Conservation (phyloP, 164 flowering plant species). For the Berberis vulgaris region DNA sequence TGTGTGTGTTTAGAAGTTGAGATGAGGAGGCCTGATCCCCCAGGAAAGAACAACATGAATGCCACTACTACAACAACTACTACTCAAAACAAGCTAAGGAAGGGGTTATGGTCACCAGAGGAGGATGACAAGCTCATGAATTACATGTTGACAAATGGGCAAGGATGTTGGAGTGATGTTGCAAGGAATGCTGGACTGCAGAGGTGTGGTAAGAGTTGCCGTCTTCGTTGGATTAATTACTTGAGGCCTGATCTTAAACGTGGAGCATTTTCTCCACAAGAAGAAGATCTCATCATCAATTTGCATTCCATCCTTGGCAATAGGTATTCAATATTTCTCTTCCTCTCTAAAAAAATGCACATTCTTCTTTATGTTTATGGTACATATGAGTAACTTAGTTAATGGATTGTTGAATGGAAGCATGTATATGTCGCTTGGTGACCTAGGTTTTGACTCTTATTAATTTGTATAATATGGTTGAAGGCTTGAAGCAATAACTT, state of each 20-base stretch:
- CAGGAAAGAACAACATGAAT: slow-evolving; percentile 15
- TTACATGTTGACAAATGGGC: slow-evolving; percentile 63
- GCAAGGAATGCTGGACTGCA: slow-evolving; percentile 64
- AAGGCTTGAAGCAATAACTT: no score
- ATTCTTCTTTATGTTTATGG: neutral
- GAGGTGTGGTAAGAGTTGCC: slow-evolving; percentile 73
- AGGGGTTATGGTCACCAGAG: slow-evolving; percentile 75
- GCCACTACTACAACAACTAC: neutral
- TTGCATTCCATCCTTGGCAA: slow-evolving; percentile 68
- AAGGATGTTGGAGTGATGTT: slow-evolving; percentile 76
- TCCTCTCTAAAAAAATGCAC: neutral
- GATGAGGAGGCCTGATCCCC: slow-evolving; percentile 42
- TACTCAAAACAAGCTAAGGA: slow-evolving; percentile 32
- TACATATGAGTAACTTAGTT: neutral
- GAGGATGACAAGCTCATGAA: slow-evolving; percentile 65
- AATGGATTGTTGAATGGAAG: neutral
- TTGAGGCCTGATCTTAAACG: slow-evolving; percentile 68
- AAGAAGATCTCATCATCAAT: slow-evolving; percentile 57
- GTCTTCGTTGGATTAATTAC: slow-evolving; percentile 76
- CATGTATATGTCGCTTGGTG: neutral
- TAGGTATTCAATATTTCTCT: slow-evolving; percentile 32
- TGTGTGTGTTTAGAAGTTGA: neutral
- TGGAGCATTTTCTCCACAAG: slow-evolving; percentile 58
- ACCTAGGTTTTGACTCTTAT: no score
- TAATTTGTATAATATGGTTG: no score